Base-by-base conservation (phyloP, 2,329 filamentous ascomycete genomes). In the Septoria petroselini region DNA sequence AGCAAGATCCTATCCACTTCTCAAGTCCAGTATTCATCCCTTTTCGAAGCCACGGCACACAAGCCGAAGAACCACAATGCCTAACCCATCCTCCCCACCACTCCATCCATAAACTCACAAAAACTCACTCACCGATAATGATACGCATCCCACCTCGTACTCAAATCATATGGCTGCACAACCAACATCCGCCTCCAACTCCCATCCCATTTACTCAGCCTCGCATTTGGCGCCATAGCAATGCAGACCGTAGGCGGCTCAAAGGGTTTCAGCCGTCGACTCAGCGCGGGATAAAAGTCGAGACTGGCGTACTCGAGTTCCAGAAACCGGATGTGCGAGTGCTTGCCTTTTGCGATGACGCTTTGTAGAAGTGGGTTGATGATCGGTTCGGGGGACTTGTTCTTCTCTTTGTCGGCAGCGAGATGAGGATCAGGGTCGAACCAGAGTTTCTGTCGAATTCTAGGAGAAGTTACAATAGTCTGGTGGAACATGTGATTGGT, bases 361-460 rank as follows among this genome's bases (percentile, higher is more conserved):
- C 33, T 38, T 27, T 45, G 42, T 3, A 45, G 21, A 1, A 45
- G 42, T 3, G 42, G 42, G 11, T 45, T 45, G 7, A 45, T 5
- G 14, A 45, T 30, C n/a, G 33, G 42, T 18, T 38, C 35, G 35
- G 7, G 7, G 8, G 7, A 17, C 42, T 12, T 21, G 30, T 9
- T n/a, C n/a, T 37, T 37, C 21, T 7, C 12, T n/a, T n/a, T n/a
- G n/a, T n/a, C n/a, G n/a, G n/a, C n/a, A 7, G 30, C 11, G n/a
- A 29, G 14, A 27, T 17, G 35, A 8, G 42, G 42, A 29, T 21
- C 35, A 25, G 40, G 41, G 9, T 44, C 48, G 25, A 50, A 38
- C 48, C 48, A 50, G 14, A 50, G 34, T 17, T 40, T 44, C 18
- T 45, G 48, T 33, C 48, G 41, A 7, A 50, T 23, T 19, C 23